Percentiles rank a stretch among this genome's conserved stretches.
These are phyloP conservation scores for Colletotrichum sp. DNA, from an alignment of 2,329 filamentous ascomycete genomes.

Conservation along the genomic window DNA sequence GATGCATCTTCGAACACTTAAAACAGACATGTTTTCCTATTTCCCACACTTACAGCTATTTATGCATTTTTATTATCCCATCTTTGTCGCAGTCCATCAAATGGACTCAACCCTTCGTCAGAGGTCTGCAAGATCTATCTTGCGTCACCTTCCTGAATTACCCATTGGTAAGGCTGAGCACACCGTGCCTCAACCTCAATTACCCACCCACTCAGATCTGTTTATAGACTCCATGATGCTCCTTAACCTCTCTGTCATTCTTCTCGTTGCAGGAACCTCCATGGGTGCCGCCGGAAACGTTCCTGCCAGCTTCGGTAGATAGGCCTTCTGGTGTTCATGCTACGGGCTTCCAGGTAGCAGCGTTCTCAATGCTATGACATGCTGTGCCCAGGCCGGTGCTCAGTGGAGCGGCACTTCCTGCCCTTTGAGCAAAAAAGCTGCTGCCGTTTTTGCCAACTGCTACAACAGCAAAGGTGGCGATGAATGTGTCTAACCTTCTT, in stretches of 20 bases:
- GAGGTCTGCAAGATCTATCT: too few relatives aligned
- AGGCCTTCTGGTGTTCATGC: background rate
- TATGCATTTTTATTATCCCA: too few relatives aligned
- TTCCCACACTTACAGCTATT: too few relatives aligned
- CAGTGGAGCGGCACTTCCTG: background rate
- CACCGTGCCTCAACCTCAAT: rapidly evolving
- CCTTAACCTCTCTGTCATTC: rapidly evolving
- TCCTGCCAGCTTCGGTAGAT: rapidly evolving
- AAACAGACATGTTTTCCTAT: too few relatives aligned
- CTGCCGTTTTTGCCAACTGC: background rate
- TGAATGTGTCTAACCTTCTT: rapidly evolving
- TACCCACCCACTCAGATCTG: background rate
- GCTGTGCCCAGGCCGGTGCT: background rate
- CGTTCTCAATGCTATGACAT: background rate
- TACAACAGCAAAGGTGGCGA: background rate
- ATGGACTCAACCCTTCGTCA: too few relatives aligned
- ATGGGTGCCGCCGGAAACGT: rapidly evolving
- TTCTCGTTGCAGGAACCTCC: background rate
- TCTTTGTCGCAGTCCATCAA: too few relatives aligned
- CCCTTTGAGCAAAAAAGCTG: background rate
- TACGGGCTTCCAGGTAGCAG: background rate
- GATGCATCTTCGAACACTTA: too few relatives aligned
- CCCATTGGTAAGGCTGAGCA: background rate
- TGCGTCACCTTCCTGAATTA: too few relatives aligned
- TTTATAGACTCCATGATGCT: background rate